These are phyloP conservation scores for Acrocalymma vagum DNA, from an alignment of 2,329 filamentous ascomycete species.

Conservation along the genomic window DNA sequence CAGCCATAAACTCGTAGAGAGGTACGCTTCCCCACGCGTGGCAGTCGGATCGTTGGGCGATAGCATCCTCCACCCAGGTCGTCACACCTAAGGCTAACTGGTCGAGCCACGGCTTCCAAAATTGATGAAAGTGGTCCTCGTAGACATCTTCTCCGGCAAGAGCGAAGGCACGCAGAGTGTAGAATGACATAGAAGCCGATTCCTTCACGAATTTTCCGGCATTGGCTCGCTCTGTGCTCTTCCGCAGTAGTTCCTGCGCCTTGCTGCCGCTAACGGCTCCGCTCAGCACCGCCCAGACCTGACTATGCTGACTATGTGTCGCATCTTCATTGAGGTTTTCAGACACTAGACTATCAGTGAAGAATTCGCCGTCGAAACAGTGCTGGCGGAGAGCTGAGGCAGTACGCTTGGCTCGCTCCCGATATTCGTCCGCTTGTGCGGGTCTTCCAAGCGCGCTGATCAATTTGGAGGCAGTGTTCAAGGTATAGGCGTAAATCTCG, in stretches of 20 bases:
- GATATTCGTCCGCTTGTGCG: constrained; percentile 3
- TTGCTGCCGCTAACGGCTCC: constrained; percentile 1
- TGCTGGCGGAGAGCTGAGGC: constrained; percentile 33
- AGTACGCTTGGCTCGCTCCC: constrained; percentile 28
- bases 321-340: neutral
- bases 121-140: constrained; percentile 21
- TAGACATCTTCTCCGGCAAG: constrained; percentile 45
- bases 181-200: constrained; percentile 35
- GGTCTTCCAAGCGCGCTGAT: too few species aligned
- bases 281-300: neutral
- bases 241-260: too few species aligned
- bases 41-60: constrained; percentile 53
- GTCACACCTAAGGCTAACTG: constrained; percentile 48
- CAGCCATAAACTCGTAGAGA: constrained; percentile 52
- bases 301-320: neutral
- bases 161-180: constrained; percentile 49
- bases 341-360: constrained; percentile 39
- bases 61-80: constrained; percentile 55
- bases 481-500: constrained; percentile 7
- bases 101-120: constrained; percentile 48
- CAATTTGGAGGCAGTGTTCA: too few species aligned
- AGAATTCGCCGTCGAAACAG: constrained; percentile 36
- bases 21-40: constrained; percentile 56
- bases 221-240: neutral
- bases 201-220: neutral